Percentiles rank a stretch among this genome's conserved stretches.
Conservation (phyloP, 192 early-diverging fungal species). For the Backusella luteola region DNA sequence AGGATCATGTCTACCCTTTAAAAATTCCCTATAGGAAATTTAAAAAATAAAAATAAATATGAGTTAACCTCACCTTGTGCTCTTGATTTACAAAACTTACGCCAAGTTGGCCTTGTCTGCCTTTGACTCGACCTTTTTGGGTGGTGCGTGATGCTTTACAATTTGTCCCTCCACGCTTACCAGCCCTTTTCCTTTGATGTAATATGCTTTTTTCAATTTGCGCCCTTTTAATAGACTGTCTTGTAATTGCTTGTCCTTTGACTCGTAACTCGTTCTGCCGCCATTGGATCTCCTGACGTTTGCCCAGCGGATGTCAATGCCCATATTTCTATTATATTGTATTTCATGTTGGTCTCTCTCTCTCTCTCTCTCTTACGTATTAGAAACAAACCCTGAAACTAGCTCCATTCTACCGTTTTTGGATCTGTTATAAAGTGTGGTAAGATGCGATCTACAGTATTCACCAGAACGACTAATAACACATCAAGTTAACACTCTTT, state of each 20-base stretch:
- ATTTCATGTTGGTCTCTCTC: background rate
- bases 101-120: background rate
- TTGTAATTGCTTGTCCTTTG: background rate
- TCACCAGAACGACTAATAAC: conserved; percentile 21
- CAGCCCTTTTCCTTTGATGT: conserved; percentile 11
- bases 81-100: background rate
- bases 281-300: background rate
- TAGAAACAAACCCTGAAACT: conserved; percentile 19
- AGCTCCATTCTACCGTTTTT: conserved; percentile 29
- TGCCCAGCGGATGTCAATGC: conserved; percentile 26
- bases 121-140: background rate
- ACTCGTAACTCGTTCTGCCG: background rate
- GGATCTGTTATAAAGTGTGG: conserved; percentile 6
- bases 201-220: background rate
- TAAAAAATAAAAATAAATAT: background rate
- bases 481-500: background rate
- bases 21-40: conserved; percentile 20
- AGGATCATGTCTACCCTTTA: conserved; percentile 27
- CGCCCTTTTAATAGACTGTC: background rate
- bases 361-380: too few species aligned
- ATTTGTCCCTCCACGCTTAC: background rate
- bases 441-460: conserved; percentile 21
- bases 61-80: background rate
- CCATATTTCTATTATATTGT: conserved; percentile 1
- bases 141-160: background rate